Conservation (phyloP, 164 flowering plant genomes). For the Nymphaea thermarum region DNA sequence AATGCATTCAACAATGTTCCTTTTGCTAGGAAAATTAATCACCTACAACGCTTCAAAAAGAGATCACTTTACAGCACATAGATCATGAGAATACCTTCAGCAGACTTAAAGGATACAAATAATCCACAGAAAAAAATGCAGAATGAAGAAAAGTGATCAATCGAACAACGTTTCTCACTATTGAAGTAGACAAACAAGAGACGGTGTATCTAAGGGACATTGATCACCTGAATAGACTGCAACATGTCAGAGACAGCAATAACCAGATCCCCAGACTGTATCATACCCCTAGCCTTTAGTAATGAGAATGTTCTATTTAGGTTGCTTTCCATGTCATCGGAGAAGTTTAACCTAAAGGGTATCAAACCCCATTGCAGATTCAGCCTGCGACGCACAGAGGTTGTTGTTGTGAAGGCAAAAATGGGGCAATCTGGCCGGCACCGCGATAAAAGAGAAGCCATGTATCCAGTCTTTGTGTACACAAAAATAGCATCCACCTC, state of each 20-base stretch:
- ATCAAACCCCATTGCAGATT: conserved; percentile 95
- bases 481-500: conserved; percentile 91
- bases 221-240: conserved; percentile 96
- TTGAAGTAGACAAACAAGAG: neutral
- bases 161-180: neutral
- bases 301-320: conserved; percentile 76
- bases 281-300: conserved; percentile 89
- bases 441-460: conserved; percentile 94
- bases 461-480: conserved; percentile 81
- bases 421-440: conserved; percentile 98
- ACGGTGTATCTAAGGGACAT: conserved; percentile 45
- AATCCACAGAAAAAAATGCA: neutral
- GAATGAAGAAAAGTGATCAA: neutral
- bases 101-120: neutral
- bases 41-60: no score
- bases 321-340: conserved; percentile 93
- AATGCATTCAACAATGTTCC: no score
- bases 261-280: conserved; percentile 84
- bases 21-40: no score
- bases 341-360: conserved; percentile 77
- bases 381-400: conserved; percentile 73
- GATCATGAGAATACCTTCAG: no score
- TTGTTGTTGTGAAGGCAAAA: conserved; percentile 73
- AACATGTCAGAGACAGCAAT: conserved; percentile 91
- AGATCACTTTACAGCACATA: no score